phyloP scores from a whole-genome alignment of 441 rosid genomes.

The Erodium trifolium region DNA sequence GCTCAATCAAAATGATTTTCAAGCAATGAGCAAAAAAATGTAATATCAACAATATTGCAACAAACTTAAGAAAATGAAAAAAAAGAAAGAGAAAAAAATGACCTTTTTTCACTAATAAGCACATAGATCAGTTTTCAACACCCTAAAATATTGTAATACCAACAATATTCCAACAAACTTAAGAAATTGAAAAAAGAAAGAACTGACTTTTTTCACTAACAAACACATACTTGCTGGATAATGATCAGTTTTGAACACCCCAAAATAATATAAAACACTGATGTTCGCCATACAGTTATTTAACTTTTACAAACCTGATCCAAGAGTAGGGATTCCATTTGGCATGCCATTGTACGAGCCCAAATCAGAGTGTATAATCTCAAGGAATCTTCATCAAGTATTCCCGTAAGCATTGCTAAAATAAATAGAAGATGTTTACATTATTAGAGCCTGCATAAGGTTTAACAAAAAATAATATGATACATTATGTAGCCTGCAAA shows the following conservation, averaged over 20 bases:
- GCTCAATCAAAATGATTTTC: conserved; percentile 15
- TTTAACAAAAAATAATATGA: not conserved
- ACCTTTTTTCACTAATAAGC: not conserved
- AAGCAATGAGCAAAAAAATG: conserved; percentile 6
- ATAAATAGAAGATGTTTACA: conserved; percentile 18
- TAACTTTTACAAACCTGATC: conserved; percentile 48
- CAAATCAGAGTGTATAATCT: conserved; percentile 87
- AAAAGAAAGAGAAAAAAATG: not conserved
- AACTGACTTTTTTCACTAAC: not conserved
- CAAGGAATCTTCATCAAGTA: conserved; percentile 82
- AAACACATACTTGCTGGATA: not conserved
- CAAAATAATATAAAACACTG: not conserved
- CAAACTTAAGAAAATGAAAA: conserved; percentile 2
- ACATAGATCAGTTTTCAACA: not conserved
- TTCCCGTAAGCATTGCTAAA: conserved; percentile 57
- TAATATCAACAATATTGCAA: not conserved
- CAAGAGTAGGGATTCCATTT: conserved; percentile 70
- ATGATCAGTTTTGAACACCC: not conserved
- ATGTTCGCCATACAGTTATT: not conserved
- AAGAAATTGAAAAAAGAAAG: not conserved
- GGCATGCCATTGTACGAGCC: conserved; percentile 89
- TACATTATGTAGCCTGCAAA: conserved; percentile 16
- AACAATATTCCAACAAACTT: not conserved
- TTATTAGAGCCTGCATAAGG: conserved; percentile 9
- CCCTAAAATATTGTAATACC: not conserved